Evolutionary conservation across 1,284 basidiomycete genomes (phyloP).

Genomic region (Apiotrichum sp.): DNA sequence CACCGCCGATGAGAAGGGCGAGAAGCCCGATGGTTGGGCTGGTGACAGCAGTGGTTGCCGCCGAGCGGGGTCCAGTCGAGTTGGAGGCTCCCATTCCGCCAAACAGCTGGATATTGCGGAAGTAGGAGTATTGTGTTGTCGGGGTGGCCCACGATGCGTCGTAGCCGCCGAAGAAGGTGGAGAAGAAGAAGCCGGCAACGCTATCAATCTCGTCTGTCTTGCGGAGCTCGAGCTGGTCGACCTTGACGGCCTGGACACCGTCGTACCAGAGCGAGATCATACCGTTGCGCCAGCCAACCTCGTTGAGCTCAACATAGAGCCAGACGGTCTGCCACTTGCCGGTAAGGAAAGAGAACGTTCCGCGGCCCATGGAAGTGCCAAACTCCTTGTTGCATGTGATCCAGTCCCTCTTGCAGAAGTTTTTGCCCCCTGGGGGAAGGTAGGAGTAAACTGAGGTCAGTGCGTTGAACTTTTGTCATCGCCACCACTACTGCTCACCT

Average conservation of each 20-base stretch:
- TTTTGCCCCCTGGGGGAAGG: conserved; percentile 32
- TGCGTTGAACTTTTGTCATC: too few species aligned
- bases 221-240: conserved; percentile 42
- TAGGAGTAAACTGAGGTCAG: conserved; percentile 44
- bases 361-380: conserved; percentile 45
- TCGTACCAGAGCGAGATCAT: conserved; percentile 43
- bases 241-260: conserved; percentile 35
- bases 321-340: conserved; percentile 44
- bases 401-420: conserved; percentile 30
- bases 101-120: conserved; percentile 38
- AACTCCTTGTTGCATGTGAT: conserved; percentile 46
- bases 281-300: conserved; percentile 37
- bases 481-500: conserved; percentile 12
- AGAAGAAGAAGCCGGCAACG: conserved; percentile 44
- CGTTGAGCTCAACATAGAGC: conserved; percentile 44
- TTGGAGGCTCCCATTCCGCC: conserved; percentile 31
- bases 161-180: conserved; percentile 48
- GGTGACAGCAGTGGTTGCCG: background rate
- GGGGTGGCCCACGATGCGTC: conserved; percentile 41
- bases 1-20: background rate
- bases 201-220: conserved; percentile 24
- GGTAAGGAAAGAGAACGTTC: conserved; percentile 36
- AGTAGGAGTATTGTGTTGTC: conserved; percentile 42
- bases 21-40: background rate
- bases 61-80: conserved; percentile 11